Percentiles rank a stretch among this genome's conserved stretches.
These are phyloP conservation scores for Huiozyma sinensis DNA, from an alignment of 805 yeast genomes.

Conservation along the genomic window DNA sequence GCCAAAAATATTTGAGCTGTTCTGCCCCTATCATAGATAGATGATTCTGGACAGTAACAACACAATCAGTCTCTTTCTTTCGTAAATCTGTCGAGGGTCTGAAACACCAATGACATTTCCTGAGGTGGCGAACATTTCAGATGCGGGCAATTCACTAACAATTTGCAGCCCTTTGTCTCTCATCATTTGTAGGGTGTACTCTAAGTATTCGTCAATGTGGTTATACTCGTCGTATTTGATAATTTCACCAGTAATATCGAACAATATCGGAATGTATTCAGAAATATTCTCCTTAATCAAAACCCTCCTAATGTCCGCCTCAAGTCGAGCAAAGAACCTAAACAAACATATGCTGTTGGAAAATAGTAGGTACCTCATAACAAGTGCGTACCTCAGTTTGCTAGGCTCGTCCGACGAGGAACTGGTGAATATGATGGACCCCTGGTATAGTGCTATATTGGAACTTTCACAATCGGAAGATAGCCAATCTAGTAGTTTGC, in stretches of 20 bases:
- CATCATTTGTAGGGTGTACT: slow-evolving; percentile 15
- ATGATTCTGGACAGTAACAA: slow-evolving; percentile 15
- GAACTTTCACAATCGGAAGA: slow-evolving; percentile 23
- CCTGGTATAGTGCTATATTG: slow-evolving; percentile 28
- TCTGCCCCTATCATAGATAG: background rate
- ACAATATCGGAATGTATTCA: slow-evolving; percentile 27
- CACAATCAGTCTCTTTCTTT: slow-evolving; percentile 17
- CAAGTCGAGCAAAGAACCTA: slow-evolving; percentile 25
- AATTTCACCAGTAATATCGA: slow-evolving; percentile 21
- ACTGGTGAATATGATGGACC: slow-evolving; percentile 25
- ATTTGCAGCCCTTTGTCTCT: slow-evolving; percentile 15
- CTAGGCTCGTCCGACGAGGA: slow-evolving; percentile 29
- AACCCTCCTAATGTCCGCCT: slow-evolving; percentile 23
- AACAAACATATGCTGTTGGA: slow-evolving; percentile 25
- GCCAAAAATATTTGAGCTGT: no score
- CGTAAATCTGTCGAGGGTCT: slow-evolving; percentile 10
- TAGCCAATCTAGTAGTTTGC: slow-evolving; percentile 25
- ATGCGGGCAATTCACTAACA: background rate
- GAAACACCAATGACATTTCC: slow-evolving; percentile 1
- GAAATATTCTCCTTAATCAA: slow-evolving; percentile 24
- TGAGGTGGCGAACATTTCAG: background rate
- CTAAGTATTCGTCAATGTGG: slow-evolving; percentile 13
- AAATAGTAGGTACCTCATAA: slow-evolving; percentile 25
- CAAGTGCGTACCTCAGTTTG: slow-evolving; percentile 25
- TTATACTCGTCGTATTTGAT: slow-evolving; percentile 26